Base-by-base conservation (phyloP, 768 basidiomycete genomes). In the Lactarius pseudohatsudake region DNA sequence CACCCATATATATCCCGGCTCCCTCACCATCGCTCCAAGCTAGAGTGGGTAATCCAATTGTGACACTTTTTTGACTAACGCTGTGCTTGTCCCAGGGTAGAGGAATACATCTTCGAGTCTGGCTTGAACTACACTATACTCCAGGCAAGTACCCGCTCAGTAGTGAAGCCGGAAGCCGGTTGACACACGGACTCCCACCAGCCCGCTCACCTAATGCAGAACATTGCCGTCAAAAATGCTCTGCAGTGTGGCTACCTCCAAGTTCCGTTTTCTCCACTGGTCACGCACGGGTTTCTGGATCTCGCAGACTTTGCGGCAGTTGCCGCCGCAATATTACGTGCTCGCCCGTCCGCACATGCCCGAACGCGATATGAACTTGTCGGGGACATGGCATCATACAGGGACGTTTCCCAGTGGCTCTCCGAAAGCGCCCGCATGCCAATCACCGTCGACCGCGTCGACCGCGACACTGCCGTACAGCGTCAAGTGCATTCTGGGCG, bases 111-210 rank as follows among this genome's bases (percentile, higher is more conserved):
- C 10, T 72, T 77, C 54, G 76, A 78, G 55, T 76, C 76, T 18
- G 76, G 77, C 28, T 40, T 79, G 53, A 67, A 73, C 54, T 78
- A 77, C 67, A 79, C 78, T n/a, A 77, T 80, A 57, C 73, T 77
- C 26, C 71, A 76, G 72, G 74, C 71, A 55, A 36, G 70, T 66
- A 43, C 26, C 13, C 4, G 11, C 22, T 34, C 28, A 18, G 15
- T 40, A 5, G 4, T 43, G 40, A 28, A 34, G 11, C 16, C 22
- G 7, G 43, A 16, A 9, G 22, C 45, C n/a, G 34, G 20, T 47
- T 41, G n/a, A 62, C 45, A 11, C 22, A 45, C 4, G n/a, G 58
- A 9, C 28, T 16, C 45, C 13, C 26, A 61, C 13, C 66, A 77
- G 74, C 77, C 77, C 16, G 75, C 75, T 11, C 74, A 74, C 30